Evolutionary conservation across 192 early-diverging fungal species (phyloP), one percentile per base, ranked within the genome.

Genomic region (Umbelopsis sp.): DNA sequence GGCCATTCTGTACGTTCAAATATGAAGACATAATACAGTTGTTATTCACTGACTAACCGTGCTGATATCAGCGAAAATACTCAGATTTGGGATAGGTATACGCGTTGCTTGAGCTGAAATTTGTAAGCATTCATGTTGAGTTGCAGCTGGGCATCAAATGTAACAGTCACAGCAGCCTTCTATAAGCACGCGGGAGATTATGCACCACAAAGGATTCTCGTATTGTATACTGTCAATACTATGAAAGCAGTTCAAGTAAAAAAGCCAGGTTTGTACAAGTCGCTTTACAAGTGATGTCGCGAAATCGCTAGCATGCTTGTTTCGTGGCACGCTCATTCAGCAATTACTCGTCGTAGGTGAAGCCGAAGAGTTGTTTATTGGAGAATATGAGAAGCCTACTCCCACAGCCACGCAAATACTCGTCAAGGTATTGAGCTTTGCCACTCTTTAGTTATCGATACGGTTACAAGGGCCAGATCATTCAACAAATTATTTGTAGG

Each of bases 321-420:
- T 10, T 1, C 1, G 0, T 41, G 37, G 37, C 37, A 9, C 37
- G 37, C 37, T 41, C 6, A 41, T 41, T 13, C 51, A 22, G 51
- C 21, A 10, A 12, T 53, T 16, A 64, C 35, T 2, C 18, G 1
- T 41, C 6, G 37, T 23, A 80, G 80, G 75, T 50, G 78, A 84
- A 55, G 77, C 76, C 16, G 72, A 73, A 30, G 80, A 86, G 65
- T 74, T 88, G 44, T 78, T 80, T 37, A 64, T 88, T 49, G 87
- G 84, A 5, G 74, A 80, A 27, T 70, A 75, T 20, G 73, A 66
- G 0, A 82, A 66, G 23, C 87, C 87, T 9, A 61, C 21, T 9
- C 80, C 84, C 7, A 68, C 37, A 44, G 49, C 74, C 46, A 82
- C 70, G 67, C 72, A 88, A 66, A 33, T 88, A 6, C 77, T 88